Evolutionary conservation across 768 basidiomycete species (phyloP), one percentile per base, ranked within the genome.

Genomic region (Mycena olivaceomarginata): DNA sequence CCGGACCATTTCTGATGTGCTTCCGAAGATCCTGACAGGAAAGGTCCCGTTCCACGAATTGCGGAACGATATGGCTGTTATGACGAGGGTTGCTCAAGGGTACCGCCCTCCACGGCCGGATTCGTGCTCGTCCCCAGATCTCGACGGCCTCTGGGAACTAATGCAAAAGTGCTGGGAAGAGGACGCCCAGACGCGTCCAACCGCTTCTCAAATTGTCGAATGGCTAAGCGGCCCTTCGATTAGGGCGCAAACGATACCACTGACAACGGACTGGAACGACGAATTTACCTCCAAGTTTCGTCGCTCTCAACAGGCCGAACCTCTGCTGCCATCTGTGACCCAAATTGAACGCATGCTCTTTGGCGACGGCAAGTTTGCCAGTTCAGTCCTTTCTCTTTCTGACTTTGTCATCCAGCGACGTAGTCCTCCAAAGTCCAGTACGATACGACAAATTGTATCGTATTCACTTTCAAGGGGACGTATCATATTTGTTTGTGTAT

Each of bases 191-290:
- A 43, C 15, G 41, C 68, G 69, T 16, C 75, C 69, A 10, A 39
- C 43, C n/a, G 70, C 70, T 15, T 2, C 40, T 40, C 22, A 71
- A n/a, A 48, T 76, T 43, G 75, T 72, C 5, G 7, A 67, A 8
- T 43, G 43, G 7, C 57, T 76, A 12, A 15, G 5, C 1, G 65
- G 67, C 25, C 66, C 57, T 64, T 48, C 12, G 31, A 72, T 77
- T 9, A 11, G 67, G 10, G 72, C 81, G 6, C 43, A 71, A 6
- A 80, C 76, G 40, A 60, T 51, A 18, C 20, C 16, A n/a, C 69
- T 64, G 25, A 67, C 25, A 1, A 41, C 63, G 7, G 76, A 72
- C 25, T 73, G 76, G 71, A 71, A 72, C 16, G 76, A 73, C 4
- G 37, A 45, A 67, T 76, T 76, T 22, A 76, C 40, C 22, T 72